These are phyloP conservation scores for Isabelozyma heimii DNA, from an alignment of 805 yeast genomes.

Conservation along the genomic window DNA sequence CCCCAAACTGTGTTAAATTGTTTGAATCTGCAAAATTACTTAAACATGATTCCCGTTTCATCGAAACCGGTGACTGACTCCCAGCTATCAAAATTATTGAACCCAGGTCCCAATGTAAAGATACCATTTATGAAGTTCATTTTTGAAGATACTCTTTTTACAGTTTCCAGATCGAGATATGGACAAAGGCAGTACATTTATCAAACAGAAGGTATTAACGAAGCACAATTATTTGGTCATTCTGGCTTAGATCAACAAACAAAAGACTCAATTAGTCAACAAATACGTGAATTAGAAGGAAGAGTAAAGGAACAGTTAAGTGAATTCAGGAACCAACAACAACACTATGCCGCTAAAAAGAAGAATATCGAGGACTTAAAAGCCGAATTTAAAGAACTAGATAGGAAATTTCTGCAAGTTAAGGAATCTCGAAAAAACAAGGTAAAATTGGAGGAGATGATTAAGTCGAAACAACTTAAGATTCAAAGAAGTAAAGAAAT, in stretches of 20 bases:
- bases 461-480: slow-evolving; percentile 23
- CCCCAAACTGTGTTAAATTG: slow-evolving; percentile 69
- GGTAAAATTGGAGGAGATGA: slow-evolving; percentile 18
- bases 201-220: slow-evolving; percentile 33
- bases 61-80: slow-evolving; percentile 39
- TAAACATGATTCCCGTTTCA: slow-evolving; percentile 62
- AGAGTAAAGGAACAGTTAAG: slow-evolving; percentile 2
- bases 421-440: slow-evolving; percentile 9
- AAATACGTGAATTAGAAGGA: neutral
- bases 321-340: neutral
- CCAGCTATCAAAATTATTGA: slow-evolving; percentile 36
- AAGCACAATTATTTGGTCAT: slow-evolving; percentile 28
- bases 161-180: slow-evolving; percentile 56
- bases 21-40: slow-evolving; percentile 55
- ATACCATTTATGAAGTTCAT: slow-evolving; percentile 55
- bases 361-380: slow-evolving; percentile 1
- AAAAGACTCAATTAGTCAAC: slow-evolving; percentile 6
- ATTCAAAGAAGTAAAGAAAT: slow-evolving; percentile 33
- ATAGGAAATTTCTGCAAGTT: slow-evolving; percentile 7
- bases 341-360: neutral
- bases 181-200: slow-evolving; percentile 55
- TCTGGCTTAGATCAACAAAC: slow-evolving; percentile 30
- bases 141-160: slow-evolving; percentile 54
- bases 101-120: slow-evolving; percentile 33
- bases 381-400: slow-evolving; percentile 1